These are phyloP conservation scores for Fusarium annulatum DNA, from an alignment of 2,329 filamentous ascomycete genomes.

Conservation along the genomic window DNA sequence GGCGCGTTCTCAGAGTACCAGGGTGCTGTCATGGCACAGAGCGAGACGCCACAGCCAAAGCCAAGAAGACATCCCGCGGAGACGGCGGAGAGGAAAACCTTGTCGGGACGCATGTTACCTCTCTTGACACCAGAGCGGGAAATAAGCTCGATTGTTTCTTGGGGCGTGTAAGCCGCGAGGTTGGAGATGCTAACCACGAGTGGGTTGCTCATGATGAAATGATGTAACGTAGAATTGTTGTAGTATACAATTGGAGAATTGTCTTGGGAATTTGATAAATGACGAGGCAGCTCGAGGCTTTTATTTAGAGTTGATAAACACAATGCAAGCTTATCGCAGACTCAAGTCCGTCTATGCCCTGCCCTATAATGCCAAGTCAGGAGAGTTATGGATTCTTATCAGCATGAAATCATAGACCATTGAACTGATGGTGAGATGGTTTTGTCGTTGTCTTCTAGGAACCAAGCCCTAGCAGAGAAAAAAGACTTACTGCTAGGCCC, in stretches of 20 bases:
- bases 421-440: not conserved
- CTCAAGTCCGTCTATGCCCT: not conserved
- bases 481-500: not conserved
- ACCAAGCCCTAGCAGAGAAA: not conserved
- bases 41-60: conserved; percentile 39
- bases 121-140: conserved; percentile 36
- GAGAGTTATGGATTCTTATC: not conserved
- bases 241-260: not conserved
- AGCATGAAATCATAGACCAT: not conserved
- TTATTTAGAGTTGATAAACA: not conserved
- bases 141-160: conserved; percentile 37
- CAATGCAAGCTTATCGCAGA: not conserved
- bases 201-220: conserved; percentile 29
- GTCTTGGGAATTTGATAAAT: fast-evolving
- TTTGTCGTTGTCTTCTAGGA: not conserved
- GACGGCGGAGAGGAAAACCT: conserved; percentile 38
- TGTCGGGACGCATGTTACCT: conserved; percentile 32
- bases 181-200: conserved; percentile 32
- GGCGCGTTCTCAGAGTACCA: conserved; percentile 42
- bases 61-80: conserved; percentile 38
- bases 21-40: conserved; percentile 35
- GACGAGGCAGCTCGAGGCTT: fast-evolving
- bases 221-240: not conserved
- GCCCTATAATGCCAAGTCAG: not conserved
- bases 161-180: conserved; percentile 35